Percentiles rank a stretch among this genome's conserved stretches.
Evolutionary conservation across 2,329 filamentous ascomycete species (phyloP).

Genomic region (Alternaria arbusti): DNA sequence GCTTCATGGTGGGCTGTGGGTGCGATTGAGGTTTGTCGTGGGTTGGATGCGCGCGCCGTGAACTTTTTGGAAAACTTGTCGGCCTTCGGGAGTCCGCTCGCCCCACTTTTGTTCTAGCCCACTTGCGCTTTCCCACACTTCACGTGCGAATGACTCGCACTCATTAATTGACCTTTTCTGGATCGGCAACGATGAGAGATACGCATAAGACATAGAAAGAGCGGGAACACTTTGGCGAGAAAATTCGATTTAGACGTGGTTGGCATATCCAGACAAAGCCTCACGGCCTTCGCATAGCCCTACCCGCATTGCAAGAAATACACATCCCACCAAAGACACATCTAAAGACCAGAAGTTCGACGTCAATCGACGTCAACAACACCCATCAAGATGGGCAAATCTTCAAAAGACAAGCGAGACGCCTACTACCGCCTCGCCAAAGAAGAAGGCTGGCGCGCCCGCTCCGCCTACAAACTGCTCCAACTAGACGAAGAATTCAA

Average conservation of each 20-base stretch:
- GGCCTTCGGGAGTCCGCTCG: conserved; percentile 32
- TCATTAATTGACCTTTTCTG: not conserved
- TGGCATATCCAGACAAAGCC: not conserved
- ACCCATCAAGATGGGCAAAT: conserved; percentile 76
- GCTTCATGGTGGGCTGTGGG: conserved; percentile 41
- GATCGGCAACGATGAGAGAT: no score
- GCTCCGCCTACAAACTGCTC: conserved; percentile 95
- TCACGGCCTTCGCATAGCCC: not conserved
- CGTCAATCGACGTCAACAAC: no score
- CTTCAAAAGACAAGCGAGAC: conserved; percentile 97
- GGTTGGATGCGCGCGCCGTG: conserved; percentile 6
- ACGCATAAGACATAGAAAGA: not conserved
- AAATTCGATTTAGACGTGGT: not conserved
- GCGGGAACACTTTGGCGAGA: not conserved
- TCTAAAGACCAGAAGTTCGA: not conserved
- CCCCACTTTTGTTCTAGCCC: conserved; percentile 21
- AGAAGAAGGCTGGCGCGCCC: conserved; percentile 96
- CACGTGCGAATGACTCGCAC: conserved; percentile 25
- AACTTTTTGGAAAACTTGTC: conserved; percentile 29
- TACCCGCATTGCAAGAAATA: not conserved
- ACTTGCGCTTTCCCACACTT: conserved; percentile 32
- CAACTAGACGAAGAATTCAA: conserved; percentile 97
- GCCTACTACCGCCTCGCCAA: conserved; percentile 98
- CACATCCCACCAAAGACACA: not conserved
- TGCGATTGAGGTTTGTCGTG: conserved; percentile 2